Evolutionary conservation across 2,329 filamentous ascomycete species (phyloP).

Genomic region (Ceratocystis variospora): DNA sequence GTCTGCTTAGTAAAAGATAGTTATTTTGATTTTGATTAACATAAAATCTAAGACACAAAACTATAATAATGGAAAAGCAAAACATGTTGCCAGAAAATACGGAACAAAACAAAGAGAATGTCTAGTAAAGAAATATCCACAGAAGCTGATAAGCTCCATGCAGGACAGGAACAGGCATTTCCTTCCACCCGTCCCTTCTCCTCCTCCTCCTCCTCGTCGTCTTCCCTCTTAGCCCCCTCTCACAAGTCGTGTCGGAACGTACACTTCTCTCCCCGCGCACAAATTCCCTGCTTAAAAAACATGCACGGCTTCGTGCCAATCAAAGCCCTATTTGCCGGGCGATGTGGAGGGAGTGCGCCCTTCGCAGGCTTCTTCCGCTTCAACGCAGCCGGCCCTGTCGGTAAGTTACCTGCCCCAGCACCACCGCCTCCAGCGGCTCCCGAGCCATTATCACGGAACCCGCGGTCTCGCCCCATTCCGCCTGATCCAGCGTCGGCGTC

Average conservation of each 20-base stretch:
- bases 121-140: neutral
- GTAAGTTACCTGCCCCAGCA: conserved; percentile 24
- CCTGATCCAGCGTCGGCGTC: conserved; percentile 8
- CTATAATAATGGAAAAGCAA: neutral
- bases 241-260: conserved; percentile 54
- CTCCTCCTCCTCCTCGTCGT: neutral
- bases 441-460: conserved; percentile 24
- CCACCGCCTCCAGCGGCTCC: conserved; percentile 21
- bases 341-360: conserved; percentile 30
- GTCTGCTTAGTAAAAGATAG: neutral
- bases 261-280: conserved; percentile 58
- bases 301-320: conserved; percentile 55
- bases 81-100: neutral
- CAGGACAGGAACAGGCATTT: neutral
- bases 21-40: neutral
- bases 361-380: conserved; percentile 32
- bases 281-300: conserved; percentile 58
- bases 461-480: conserved; percentile 20
- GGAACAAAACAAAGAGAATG: neutral
- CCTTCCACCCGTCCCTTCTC: neutral
- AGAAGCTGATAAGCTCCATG: neutral
- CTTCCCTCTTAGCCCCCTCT: neutral
- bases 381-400: conserved; percentile 18
- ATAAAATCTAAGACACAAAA: neutral
- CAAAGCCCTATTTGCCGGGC: conserved; percentile 40